Conservation (phyloP, 177 flowering plant genomes). For the Vitis hybrid region DNA sequence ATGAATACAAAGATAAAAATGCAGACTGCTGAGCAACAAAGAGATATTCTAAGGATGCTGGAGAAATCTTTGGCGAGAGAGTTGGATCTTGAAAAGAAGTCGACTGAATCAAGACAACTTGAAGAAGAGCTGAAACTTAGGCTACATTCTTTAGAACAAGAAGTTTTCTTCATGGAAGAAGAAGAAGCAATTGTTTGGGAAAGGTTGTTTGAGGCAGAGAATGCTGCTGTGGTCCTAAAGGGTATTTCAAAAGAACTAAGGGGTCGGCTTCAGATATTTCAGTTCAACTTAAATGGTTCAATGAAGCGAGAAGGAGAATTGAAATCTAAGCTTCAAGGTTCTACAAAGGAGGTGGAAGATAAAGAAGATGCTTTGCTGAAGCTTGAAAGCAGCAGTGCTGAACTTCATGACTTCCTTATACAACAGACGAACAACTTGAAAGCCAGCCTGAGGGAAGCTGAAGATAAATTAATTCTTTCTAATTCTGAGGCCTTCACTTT, state of each 20-base stretch:
- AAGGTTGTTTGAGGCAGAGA: constrained; percentile 68
- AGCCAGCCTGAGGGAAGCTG: constrained; percentile 35
- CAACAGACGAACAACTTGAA: constrained; percentile 28
- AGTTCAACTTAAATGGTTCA: constrained; percentile 55
- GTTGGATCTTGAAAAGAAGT: constrained; percentile 75
- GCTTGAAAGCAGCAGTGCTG: constrained; percentile 27
- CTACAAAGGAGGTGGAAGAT: constrained; percentile 26
- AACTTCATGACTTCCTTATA: constrained; percentile 26
- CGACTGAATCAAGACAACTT: constrained; percentile 47
- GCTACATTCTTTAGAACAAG: constrained; percentile 44
- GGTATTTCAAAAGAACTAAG: constrained; percentile 64
- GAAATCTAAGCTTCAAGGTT: constrained; percentile 42
- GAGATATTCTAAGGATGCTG: constrained; percentile 68
- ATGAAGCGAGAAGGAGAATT: constrained; percentile 45
- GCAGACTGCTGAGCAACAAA: constrained; percentile 71
- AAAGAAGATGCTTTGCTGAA: constrained; percentile 31
- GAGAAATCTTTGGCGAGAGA: constrained; percentile 92
- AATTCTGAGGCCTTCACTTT: constrained; percentile 41
- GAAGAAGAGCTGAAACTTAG: constrained; percentile 61
- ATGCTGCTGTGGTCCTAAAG: constrained; percentile 50
- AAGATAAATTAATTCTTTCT: constrained; percentile 33
- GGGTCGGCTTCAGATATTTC: constrained; percentile 48
- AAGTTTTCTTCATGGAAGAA: constrained; percentile 50
- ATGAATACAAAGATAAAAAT: constrained; percentile 40
- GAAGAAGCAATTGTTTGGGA: constrained; percentile 37